Base-by-base conservation (phyloP, 2,329 filamentous ascomycete genomes). In the Boeremia exigua region DNA sequence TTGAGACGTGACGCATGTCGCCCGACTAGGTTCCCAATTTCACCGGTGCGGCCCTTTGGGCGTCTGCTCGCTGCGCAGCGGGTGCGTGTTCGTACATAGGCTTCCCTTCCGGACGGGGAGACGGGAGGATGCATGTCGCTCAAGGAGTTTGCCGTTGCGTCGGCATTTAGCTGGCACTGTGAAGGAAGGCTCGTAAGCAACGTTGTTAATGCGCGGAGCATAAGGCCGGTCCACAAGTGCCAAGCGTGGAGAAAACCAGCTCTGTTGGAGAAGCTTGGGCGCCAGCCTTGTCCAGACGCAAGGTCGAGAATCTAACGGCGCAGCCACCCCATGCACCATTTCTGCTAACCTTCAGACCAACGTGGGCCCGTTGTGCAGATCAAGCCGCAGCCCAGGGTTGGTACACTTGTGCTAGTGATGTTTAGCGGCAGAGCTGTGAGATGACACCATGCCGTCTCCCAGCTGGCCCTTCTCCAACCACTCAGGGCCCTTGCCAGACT, bases 331-430 rank as follows among this genome's bases (percentile, higher is more conserved):
- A 70, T 64, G 64, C 61, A 54, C 49, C 59, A 56, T 55, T 39
- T 59, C 37, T 56, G 59, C 53, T 58, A 61, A 58, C 53, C 37
- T 17, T 33, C 37, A 34, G 44, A 49, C 37, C 51, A 68, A 68
- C 67, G 68, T 71, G 65, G 65, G 66, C 60, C 65, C 66, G 62
- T 68, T 61, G 65, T 59, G 72, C 62, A 73, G 69, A 73, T 75
- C 72, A 66, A 57, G 43, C 37, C 27, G 34, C 58, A 56, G 57
- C 61, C 55, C 47, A 56, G 56, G 40, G 54, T 50, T 61, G 61
- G 50, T 62, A 58, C 60, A 58, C 60, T 63, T 65, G 58, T 58
- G 39, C 56, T 66, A 63, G 62, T 54, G 59, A 48, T 45, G 46
- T 47, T 59, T 64, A 62, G 58, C 44, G 36, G 38, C 38, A 61